Percentiles rank a stretch among this genome's conserved stretches.
These are phyloP conservation scores for Trypanosoma avium DNA, from an alignment of 208 protist species.

Conservation along the genomic window DNA sequence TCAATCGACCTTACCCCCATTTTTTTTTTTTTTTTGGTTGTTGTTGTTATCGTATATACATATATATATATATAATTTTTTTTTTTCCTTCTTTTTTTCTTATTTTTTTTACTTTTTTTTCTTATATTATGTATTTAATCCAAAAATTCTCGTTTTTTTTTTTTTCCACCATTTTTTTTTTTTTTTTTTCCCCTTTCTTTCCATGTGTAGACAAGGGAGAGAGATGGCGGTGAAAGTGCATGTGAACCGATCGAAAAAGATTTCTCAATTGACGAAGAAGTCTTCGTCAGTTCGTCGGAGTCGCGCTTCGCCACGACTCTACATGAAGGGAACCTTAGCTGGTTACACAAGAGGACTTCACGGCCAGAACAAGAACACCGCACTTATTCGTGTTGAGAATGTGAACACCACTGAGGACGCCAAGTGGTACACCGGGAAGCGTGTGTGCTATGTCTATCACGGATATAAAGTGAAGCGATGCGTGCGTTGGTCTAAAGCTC, in stretches of 20 bases:
- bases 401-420: conserved; percentile 94
- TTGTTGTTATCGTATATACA: conserved; percentile 1
- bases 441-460: conserved; percentile 97
- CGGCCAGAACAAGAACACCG: conserved; percentile 93
- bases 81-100: background rate
- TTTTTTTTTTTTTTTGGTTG: conserved; percentile 22
- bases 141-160: background rate
- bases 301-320: conserved; percentile 84
- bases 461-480: conserved; percentile 91
- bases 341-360: conserved; percentile 88
- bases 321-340: conserved; percentile 91
- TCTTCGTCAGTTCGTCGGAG: conserved; percentile 74
- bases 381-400: conserved; percentile 95
- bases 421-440: conserved; percentile 98
- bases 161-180: conserved; percentile 27
- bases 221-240: conserved; percentile 69
- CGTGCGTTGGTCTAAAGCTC: conserved; percentile 83
- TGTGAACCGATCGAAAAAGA: conserved; percentile 82
- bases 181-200: conserved; percentile 16
- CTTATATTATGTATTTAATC: background rate
- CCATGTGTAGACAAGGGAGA: conserved; percentile 30
- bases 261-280: conserved; percentile 84
- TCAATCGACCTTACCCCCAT: too few relatives aligned
- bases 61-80: conserved; percentile 8
- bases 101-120: conserved; percentile 4